phyloP scores from a whole-genome alignment of 306 rosid species.

The Prunus armeniaca region DNA sequence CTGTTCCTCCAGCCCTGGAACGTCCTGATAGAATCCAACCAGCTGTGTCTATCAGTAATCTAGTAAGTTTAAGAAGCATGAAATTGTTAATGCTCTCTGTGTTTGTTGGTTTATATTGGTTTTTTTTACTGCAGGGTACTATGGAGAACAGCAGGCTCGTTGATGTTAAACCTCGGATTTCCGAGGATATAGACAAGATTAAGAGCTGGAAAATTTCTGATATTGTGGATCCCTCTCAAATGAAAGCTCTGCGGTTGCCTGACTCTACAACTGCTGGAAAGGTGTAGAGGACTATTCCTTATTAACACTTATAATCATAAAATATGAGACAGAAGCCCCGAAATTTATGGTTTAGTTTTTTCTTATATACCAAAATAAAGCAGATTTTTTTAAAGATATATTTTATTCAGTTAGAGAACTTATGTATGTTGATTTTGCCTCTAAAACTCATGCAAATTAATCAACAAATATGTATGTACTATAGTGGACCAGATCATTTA shows the following conservation, averaged over 20 bases:
- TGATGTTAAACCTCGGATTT: constrained; percentile 45
- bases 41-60: constrained; percentile 34
- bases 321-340: neutral
- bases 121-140: constrained; percentile 25
- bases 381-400: neutral
- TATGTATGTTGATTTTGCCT: neutral
- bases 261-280: constrained; percentile 37
- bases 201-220: constrained; percentile 41
- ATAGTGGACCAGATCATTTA: neutral
- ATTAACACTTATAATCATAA: neutral
- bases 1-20: constrained; percentile 27
- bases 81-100: neutral
- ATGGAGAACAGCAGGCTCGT: constrained; percentile 42
- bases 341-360: neutral
- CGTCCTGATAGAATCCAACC: constrained; percentile 40
- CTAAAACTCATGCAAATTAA: neutral
- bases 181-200: constrained; percentile 34
- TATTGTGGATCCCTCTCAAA: constrained; percentile 35
- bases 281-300: constrained; percentile 12
- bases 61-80: constrained; percentile 26
- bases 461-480: neutral
- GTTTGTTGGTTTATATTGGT: constrained; percentile 2
- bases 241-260: constrained; percentile 36
- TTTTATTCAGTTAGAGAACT: neutral
- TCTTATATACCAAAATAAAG: neutral